Base-by-base conservation (phyloP, 768 basidiomycete genomes). In the Naematelia encephala region DNA sequence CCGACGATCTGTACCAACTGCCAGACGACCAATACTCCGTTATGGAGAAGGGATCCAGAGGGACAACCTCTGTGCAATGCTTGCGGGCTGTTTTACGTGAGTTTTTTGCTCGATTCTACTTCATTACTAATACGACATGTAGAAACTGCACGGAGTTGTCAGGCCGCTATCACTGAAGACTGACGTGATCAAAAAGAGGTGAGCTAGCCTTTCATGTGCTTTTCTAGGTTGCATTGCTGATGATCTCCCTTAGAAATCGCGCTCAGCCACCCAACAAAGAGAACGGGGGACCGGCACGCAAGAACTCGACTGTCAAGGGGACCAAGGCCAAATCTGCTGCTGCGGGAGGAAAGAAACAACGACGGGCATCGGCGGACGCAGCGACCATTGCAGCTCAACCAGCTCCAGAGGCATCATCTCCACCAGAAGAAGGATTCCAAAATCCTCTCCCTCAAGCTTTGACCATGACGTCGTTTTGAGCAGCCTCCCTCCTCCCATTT, bases 91-190 rank as follows among this genome's bases (percentile, higher is more conserved):
- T 96, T 93, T 81, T 92, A 84, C 80, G 89, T 90, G 75, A 82
- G 88, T 85, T 22, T 14, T 4, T 22, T 26, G 21, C 21, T 23
- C 4, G n/a, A 10, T 19, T 25, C 26, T 47, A 55, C 29, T 14
- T 46, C 26, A 34, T 46, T 21, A 27, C 21, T n/a, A 1, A 39
- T 49, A 34, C 54, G 56, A 47, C 27, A 4, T 27, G 5, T 52
- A 93, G 90, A 97, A 97, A 86, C 80, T 98, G 39, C 94, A 98
- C 70, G 91, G 91, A 48, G 92, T 97, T 51, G 89, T 92, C 4
- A 84, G 94, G 54, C 94, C 94, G 5, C 80, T 94, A 63, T 93
- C 91, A 39, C 83, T 98, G 61, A 96, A 96, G 83, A 97, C 93
- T 44, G 91, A 97, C 75, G 88, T 93, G 47, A 96, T 94, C 79